Conservation (phyloP, 177 flowering plant genomes). For the Vitis hybrid region DNA sequence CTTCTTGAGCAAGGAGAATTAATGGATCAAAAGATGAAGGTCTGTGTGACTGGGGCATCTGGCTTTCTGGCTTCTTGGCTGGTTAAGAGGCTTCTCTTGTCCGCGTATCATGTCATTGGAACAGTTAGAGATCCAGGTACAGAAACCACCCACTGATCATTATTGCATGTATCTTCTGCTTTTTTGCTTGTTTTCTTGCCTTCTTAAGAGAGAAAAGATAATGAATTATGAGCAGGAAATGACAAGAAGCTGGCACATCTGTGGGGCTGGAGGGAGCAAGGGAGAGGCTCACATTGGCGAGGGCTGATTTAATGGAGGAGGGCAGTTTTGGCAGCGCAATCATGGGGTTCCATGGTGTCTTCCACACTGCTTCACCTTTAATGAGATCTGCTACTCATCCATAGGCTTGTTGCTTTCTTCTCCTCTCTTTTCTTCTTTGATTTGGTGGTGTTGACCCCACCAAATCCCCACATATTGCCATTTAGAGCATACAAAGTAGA, state of each 20-base stretch:
- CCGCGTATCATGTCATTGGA: slow-evolving; percentile 66
- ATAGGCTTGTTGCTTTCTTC: slow-evolving; percentile 37
- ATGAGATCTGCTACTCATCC: slow-evolving; percentile 54
- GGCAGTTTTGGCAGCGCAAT: slow-evolving; percentile 87
- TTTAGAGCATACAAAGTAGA: no score
- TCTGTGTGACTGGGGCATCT: slow-evolving; percentile 92
- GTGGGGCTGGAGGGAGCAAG: slow-evolving; percentile 84
- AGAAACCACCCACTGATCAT: not conserved
- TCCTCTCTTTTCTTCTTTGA: not conserved
- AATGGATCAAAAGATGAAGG: slow-evolving; percentile 47
- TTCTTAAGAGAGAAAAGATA: not conserved
- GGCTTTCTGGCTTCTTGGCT: slow-evolving; percentile 86
- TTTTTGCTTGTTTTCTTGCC: not conserved
- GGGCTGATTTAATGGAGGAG: slow-evolving; percentile 71
- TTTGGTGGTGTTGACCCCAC: not conserved
- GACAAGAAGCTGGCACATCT: slow-evolving; percentile 64
- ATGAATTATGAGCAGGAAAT: slow-evolving; percentile 38
- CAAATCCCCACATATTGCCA: no score
- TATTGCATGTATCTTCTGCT: not conserved
- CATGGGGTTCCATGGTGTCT: slow-evolving; percentile 78
- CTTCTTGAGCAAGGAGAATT: slow-evolving; percentile 3
- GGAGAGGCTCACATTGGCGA: slow-evolving; percentile 71
- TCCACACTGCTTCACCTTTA: slow-evolving; percentile 93
- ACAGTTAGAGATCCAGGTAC: slow-evolving; percentile 85
- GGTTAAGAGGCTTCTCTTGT: slow-evolving; percentile 51